Evolutionary conservation across 768 basidiomycete genomes (phyloP).

Genomic region (Tephrocybe sp.): DNA sequence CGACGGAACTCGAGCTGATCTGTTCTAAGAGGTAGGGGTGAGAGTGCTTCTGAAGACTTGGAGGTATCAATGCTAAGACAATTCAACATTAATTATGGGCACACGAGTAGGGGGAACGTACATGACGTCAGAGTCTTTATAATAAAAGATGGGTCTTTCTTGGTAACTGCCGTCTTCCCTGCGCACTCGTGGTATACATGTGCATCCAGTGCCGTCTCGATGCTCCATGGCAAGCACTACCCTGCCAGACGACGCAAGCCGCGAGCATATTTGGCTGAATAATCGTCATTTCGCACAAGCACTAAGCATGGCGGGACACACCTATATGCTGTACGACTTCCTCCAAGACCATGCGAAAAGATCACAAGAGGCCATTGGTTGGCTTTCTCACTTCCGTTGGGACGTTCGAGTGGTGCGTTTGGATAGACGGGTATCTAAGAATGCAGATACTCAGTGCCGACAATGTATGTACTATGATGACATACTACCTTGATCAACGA

Average conservation of each 20-base stretch:
- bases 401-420: slow-evolving; percentile 53
- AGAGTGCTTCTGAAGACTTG: slow-evolving; percentile 20
- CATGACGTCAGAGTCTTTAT: slow-evolving; percentile 57
- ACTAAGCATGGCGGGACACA: too few relatives aligned
- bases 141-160: slow-evolving; percentile 43
- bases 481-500: slow-evolving; percentile 42
- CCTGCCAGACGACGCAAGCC: slow-evolving; percentile 74
- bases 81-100: not conserved
- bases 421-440: slow-evolving; percentile 56
- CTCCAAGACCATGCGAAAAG: slow-evolving; percentile 85
- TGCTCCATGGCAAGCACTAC: slow-evolving; percentile 86
- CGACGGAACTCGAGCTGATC: slow-evolving; percentile 73
- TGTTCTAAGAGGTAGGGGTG: slow-evolving; percentile 51
- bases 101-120: slow-evolving; percentile 26
- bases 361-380: slow-evolving; percentile 74
- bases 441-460: not conserved
- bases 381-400: slow-evolving; percentile 21
- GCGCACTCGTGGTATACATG: slow-evolving; percentile 39
- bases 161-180: slow-evolving; percentile 24
- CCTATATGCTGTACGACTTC: slow-evolving; percentile 73
- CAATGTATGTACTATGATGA: not conserved
- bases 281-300: too few relatives aligned
- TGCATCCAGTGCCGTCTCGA: slow-evolving; percentile 75
- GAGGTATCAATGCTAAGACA: slow-evolving; percentile 28
- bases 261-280: slow-evolving; percentile 67